A percentile compares a stretch with the other conserved stretches of the same genome.
These are phyloP conservation scores for Lanzia echinophila DNA, from an alignment of 2,329 filamentous ascomycete species.

Conservation along the genomic window DNA sequence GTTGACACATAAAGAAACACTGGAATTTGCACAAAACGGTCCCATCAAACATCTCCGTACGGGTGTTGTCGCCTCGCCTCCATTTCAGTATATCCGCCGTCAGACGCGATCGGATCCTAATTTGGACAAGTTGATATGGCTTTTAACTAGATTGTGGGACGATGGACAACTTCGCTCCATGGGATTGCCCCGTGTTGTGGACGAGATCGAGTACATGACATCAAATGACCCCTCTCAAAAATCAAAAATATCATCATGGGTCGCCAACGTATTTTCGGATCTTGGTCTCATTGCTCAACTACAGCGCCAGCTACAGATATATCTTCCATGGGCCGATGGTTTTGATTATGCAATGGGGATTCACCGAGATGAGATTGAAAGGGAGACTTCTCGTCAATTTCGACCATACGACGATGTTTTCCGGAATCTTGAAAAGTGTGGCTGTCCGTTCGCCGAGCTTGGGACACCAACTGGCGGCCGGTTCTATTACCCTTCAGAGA, in stretches of 20 bases:
- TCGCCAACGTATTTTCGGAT: conserved; percentile 11
- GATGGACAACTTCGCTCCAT: conserved; percentile 15
- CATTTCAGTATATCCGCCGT: too few relatives aligned
- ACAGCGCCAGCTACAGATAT: conserved; percentile 17
- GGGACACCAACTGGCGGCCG: conserved; percentile 11
- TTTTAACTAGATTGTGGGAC: too few relatives aligned
- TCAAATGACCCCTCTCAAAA: conserved; percentile 16
- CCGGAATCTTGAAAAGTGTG: background rate
- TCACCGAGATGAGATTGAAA: background rate
- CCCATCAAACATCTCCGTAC: too few relatives aligned
- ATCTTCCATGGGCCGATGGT: conserved; percentile 17
- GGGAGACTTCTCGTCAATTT: too few relatives aligned
- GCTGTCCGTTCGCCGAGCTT: conserved; percentile 1
- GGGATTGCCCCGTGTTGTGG: conserved; percentile 14
- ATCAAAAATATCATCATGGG: conserved; percentile 16
- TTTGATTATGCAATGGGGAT: conserved; percentile 6
- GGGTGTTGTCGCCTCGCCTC: too few relatives aligned
- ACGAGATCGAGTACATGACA: conserved; percentile 15
- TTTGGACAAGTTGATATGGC: too few relatives aligned
- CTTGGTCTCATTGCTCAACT: conserved; percentile 15
- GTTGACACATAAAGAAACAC: too few relatives aligned
- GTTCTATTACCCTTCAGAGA: conserved; percentile 40
- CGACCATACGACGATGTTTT: too few relatives aligned
- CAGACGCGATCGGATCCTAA: too few relatives aligned
- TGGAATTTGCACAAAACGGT: too few relatives aligned